Base-by-base conservation (phyloP, 306 rosid genomes). In the Castanopsis chinensis region DNA sequence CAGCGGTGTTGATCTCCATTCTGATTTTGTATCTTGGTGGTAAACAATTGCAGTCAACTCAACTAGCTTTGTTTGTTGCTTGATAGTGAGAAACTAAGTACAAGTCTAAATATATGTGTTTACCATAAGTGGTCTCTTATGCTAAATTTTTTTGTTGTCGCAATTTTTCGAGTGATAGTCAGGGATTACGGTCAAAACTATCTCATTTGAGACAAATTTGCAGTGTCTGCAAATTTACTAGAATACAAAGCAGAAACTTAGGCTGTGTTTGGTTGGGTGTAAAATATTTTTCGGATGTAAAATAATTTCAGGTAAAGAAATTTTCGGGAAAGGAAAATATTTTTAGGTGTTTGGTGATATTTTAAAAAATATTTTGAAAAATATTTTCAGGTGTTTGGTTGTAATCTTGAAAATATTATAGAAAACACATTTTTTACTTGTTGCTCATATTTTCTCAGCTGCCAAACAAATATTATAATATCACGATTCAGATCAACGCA, bases 121-220 rank as follows among this genome's bases (percentile, higher is more conserved):
- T 20, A 32, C 60, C 35, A 13, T 37, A 43, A 15, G 77, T 87
- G 69, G 91, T 88, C 70, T 88, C 70, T 78, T 69, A 67, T 70
- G 69, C 79, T 59, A 69, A 73, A 8, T 55, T 83, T 79, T 79
- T 51, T 45, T 68, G 54, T 82, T 72, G 60, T 19, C n/a, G 33
- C 21, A 79, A 82, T 65, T 58, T 15, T 79, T 55, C 63, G 41
- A 21, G 59, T 28, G 59, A 71, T 33, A 79, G 80, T 79, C 83
- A 63, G 73, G 3, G 37, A 55, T 77, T 77, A 27, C 93, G 94
- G 88, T 92, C 76, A 83, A 37, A 72, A 73, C 87, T 74, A 65
- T 28, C 65, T 78, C 55, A 63, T n/a, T 10, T 74, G 73, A 74
- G 86, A 86, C 87, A 87, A 88, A 55, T 30, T 55, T 84, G 11